Conservation (phyloP, 306 rosid genomes). For the Ammopiptanthus mongolicus region DNA sequence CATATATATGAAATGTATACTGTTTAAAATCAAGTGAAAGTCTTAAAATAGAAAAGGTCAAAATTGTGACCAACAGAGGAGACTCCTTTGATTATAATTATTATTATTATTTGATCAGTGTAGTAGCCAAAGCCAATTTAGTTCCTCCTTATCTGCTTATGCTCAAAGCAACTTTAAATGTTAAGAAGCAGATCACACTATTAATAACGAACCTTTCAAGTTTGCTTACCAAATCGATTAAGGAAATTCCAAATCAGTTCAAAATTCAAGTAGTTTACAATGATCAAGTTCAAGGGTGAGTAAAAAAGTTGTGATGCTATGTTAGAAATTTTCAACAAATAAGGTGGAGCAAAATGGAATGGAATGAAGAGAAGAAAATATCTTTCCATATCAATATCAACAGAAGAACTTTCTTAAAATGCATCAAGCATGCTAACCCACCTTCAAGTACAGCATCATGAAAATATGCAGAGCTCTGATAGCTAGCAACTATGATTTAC, state of each 20-base stretch:
- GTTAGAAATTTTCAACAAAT: neutral
- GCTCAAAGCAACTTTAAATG: neutral
- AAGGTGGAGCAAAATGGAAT: neutral
- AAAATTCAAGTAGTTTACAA: neutral
- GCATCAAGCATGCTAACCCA: neutral
- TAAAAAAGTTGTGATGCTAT: neutral
- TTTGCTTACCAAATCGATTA: neutral
- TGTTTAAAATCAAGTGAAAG: too few species aligned
- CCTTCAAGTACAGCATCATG: constrained; percentile 3
- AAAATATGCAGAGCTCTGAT: neutral
- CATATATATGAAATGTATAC: too few species aligned
- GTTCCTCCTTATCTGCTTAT: neutral
- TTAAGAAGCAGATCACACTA: neutral
- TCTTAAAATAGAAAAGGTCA: too few species aligned
- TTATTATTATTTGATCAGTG: neutral
- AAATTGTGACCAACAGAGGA: too few species aligned
- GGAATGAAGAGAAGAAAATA: neutral
- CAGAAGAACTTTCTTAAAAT: constrained; percentile 1
- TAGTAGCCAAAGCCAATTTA: neutral
- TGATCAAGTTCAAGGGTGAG: neutral
- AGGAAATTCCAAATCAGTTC: neutral
- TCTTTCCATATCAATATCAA: neutral
- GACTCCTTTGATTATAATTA: neutral
- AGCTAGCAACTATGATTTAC: neutral
- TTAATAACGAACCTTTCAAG: neutral